Percentiles rank a stretch among this genome's conserved stretches.
phyloP scores from a whole-genome alignment of 1,284 basidiomycete genomes.

The Ustilago tritici region DNA sequence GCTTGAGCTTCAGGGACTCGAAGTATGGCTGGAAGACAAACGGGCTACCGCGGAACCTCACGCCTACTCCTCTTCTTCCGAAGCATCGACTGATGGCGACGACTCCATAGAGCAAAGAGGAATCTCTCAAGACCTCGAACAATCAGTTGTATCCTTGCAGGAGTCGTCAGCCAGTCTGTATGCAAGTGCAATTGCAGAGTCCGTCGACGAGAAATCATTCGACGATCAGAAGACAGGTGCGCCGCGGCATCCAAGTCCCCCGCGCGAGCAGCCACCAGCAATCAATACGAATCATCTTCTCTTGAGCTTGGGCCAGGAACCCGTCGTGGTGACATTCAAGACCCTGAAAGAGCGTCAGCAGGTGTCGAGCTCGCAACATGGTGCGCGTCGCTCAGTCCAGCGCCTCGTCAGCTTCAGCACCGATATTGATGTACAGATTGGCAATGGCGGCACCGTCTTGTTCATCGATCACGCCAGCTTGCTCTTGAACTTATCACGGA shows the following conservation, averaged over 20 bases:
- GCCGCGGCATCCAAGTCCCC: no score
- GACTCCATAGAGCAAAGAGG: background rate
- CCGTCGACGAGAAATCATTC: conserved; percentile 3
- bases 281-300: conserved; percentile 6
- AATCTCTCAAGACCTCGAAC: conserved; percentile 2
- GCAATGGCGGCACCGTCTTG: conserved; percentile 28
- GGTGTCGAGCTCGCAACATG: background rate
- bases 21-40: conserved; percentile 30
- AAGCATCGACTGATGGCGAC: conserved; percentile 12
- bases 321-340: conserved; percentile 20
- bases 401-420: conserved; percentile 32
- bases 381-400: conserved; percentile 26
- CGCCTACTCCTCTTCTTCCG: conserved; percentile 28
- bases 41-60: background rate
- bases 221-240: background rate
- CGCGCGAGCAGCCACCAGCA: background rate
- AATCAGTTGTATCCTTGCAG: conserved; percentile 25
- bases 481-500: conserved; percentile 14
- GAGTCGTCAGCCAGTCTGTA: conserved; percentile 48
- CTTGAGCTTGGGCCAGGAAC: conserved; percentile 36
- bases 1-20: conserved; percentile 23
- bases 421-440: conserved; percentile 29
- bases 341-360: conserved; percentile 44
- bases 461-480: conserved; percentile 37
- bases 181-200: conserved; percentile 37